Percentiles rank a stretch among this genome's conserved stretches.
Evolutionary conservation across 2,329 filamentous ascomycete genomes (phyloP).

Genomic region (Phyllosticta ampelicida): DNA sequence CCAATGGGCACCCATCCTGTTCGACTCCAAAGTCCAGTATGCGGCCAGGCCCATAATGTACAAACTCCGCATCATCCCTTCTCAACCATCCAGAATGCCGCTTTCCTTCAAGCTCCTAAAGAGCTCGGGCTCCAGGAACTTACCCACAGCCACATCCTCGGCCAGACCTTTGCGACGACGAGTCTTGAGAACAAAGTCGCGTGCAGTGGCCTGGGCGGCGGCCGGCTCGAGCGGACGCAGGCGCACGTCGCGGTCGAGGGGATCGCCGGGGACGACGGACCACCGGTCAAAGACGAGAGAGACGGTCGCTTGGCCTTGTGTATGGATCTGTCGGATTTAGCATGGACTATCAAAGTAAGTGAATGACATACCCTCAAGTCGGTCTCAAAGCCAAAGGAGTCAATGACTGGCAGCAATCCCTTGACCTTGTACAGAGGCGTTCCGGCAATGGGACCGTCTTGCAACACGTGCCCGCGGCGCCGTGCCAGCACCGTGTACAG

Average conservation of each 20-base stretch:
- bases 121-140: slow-evolving; percentile 91
- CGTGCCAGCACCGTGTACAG: slow-evolving; percentile 87
- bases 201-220: slow-evolving; percentile 73
- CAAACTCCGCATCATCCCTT: no score
- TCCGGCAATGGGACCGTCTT: slow-evolving; percentile 87
- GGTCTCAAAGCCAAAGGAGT: slow-evolving; percentile 96
- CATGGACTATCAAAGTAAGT: neutral
- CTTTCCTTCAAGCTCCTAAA: slow-evolving; percentile 82
- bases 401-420: slow-evolving; percentile 88
- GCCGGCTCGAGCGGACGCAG: slow-evolving; percentile 80
- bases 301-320: slow-evolving; percentile 82
- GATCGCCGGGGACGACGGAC: slow-evolving; percentile 92
- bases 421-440: slow-evolving; percentile 88
- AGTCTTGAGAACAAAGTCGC: slow-evolving; percentile 96
- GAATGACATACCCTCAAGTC: slow-evolving; percentile 53
- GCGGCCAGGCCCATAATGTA: no score
- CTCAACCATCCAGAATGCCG: slow-evolving; percentile 57
- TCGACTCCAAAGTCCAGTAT: no score
- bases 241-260: slow-evolving; percentile 76
- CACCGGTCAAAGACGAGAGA: slow-evolving; percentile 91
- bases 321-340: slow-evolving; percentile 54
- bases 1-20: no score
- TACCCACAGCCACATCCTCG: slow-evolving; percentile 91
- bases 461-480: slow-evolving; percentile 81
- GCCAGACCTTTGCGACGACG: slow-evolving; percentile 83